Evolutionary conservation across 1,284 basidiomycete genomes (phyloP).

Genomic region (Malassezia nana): DNA sequence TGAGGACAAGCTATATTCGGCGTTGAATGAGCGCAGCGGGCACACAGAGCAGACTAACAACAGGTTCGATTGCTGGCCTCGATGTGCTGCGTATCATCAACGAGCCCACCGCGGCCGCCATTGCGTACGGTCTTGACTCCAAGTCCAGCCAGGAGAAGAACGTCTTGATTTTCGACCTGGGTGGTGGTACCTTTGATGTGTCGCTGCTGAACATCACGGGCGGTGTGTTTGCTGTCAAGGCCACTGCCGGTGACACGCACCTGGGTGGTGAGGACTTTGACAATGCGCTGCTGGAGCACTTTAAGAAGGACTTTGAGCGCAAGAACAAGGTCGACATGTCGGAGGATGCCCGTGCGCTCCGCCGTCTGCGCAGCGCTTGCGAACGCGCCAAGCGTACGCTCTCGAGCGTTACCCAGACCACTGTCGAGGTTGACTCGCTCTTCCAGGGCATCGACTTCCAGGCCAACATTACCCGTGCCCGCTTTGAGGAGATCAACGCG

Average conservation of each 20-base stretch:
- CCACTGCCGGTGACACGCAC: slow-evolving; percentile 56
- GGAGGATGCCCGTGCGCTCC: slow-evolving; percentile 84
- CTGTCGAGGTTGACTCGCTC: slow-evolving; percentile 96
- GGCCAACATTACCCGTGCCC: slow-evolving; percentile 59
- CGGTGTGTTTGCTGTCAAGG: slow-evolving; percentile 60
- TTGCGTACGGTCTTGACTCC: slow-evolving; percentile 55
- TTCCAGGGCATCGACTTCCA: slow-evolving; percentile 62
- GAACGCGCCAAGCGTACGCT: slow-evolving; percentile 99
- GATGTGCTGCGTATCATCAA: slow-evolving; percentile 64
- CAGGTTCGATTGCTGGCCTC: slow-evolving; percentile 58
- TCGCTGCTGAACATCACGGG: slow-evolving; percentile 59
- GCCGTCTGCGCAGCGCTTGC: slow-evolving; percentile 89
- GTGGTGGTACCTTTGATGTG: slow-evolving; percentile 73
- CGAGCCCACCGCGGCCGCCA: slow-evolving; percentile 54
- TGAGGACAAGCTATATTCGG: slow-evolving; percentile 17
- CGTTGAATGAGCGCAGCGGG: slow-evolving; percentile 12
- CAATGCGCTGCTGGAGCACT: slow-evolving; percentile 86
- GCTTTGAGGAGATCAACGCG: slow-evolving; percentile 99
- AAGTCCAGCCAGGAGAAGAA: slow-evolving; percentile 62
- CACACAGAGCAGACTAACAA: slow-evolving; percentile 10
- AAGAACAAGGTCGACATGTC: slow-evolving; percentile 78
- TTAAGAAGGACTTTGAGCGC: slow-evolving; percentile 62
- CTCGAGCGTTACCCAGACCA: slow-evolving; percentile 94
- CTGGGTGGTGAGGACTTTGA: slow-evolving; percentile 89
- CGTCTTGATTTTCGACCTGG: slow-evolving; percentile 98